phyloP scores from a whole-genome alignment of 192 early-diverging fungal species.

The Coemansia umbellata region DNA sequence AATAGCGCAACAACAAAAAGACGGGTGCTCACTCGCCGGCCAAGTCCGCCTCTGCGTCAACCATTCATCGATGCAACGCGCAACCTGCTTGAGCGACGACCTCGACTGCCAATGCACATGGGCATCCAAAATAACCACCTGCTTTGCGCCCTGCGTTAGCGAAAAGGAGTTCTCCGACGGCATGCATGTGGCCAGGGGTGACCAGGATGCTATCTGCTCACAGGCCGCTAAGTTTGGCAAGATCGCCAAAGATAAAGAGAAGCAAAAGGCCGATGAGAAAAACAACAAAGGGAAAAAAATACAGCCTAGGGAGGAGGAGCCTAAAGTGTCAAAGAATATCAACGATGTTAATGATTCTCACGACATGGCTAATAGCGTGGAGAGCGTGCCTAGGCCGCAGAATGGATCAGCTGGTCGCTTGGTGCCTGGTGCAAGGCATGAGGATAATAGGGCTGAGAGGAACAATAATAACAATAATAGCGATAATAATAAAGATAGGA shows the following conservation, averaged over 20 bases:
- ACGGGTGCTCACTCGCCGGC: conserved; percentile 29
- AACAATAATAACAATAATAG: too few species aligned
- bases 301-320: conserved; percentile 1
- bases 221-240: conserved; percentile 49
- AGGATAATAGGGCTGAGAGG: too few species aligned
- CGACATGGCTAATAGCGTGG: background rate
- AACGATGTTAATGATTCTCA: conserved; percentile 34
- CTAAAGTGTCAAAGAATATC: conserved; percentile 16
- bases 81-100: conserved; percentile 39
- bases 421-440: too few species aligned
- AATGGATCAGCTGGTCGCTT: too few species aligned
- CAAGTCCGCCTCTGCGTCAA: conserved; percentile 47
- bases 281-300: conserved; percentile 25
- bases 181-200: conserved; percentile 38
- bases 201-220: conserved; percentile 33
- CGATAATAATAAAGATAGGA: too few species aligned
- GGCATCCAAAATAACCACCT: conserved; percentile 32
- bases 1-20: background rate
- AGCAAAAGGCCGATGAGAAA: conserved; percentile 28
- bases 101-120: conserved; percentile 49
- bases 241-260: conserved; percentile 45
- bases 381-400: too few species aligned
- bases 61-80: conserved; percentile 42
- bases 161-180: conserved; percentile 34
- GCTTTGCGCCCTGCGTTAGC: conserved; percentile 40